phyloP scores from a whole-genome alignment of 768 basidiomycete genomes.

The Termitomyces eurrhizus region DNA sequence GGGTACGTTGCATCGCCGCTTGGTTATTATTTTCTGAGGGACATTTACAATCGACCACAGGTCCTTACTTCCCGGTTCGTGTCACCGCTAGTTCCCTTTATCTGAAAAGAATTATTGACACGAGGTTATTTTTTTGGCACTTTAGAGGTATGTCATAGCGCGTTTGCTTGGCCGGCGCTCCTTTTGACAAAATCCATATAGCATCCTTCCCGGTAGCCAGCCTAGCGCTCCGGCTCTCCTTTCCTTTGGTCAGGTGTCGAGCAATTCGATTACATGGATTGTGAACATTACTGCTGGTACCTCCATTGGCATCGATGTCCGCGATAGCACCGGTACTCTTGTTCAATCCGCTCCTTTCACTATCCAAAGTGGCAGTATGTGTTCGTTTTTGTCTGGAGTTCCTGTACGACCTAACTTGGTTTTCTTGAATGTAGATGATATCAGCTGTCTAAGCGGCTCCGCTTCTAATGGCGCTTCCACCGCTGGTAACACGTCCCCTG shows the following conservation, averaged over 20 bases:
- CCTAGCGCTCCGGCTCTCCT: slow-evolving; percentile 42
- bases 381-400: not conserved
- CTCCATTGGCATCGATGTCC: slow-evolving; percentile 52
- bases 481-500: slow-evolving; percentile 13
- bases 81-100: not conserved
- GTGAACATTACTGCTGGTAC: slow-evolving; percentile 46
- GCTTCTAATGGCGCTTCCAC: slow-evolving; percentile 3
- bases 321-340: slow-evolving; percentile 52
- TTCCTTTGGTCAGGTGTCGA: slow-evolving; percentile 37
- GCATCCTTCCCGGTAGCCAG: slow-evolving; percentile 50
- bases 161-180: not conserved
- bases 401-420: not conserved
- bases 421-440: slow-evolving; percentile 24
- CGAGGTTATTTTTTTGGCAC: not conserved
- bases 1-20: slow-evolving; percentile 32
- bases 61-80: slow-evolving; percentile 64
- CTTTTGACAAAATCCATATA: slow-evolving; percentile 21
- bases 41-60: slow-evolving; percentile 30
- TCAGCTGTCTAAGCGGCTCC: slow-evolving; percentile 31
- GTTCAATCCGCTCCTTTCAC: slow-evolving; percentile 52
- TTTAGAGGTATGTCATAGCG: slow-evolving; percentile 35
- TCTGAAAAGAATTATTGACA: slow-evolving; percentile 2
- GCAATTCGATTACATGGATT: slow-evolving; percentile 48
- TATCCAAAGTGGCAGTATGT: slow-evolving; percentile 48
- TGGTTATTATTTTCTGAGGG: not conserved